Evolutionary conservation across 129 eudicot genomes (phyloP), one percentile per base, ranked within the genome.

Genomic region (Lactuca saligna): DNA sequence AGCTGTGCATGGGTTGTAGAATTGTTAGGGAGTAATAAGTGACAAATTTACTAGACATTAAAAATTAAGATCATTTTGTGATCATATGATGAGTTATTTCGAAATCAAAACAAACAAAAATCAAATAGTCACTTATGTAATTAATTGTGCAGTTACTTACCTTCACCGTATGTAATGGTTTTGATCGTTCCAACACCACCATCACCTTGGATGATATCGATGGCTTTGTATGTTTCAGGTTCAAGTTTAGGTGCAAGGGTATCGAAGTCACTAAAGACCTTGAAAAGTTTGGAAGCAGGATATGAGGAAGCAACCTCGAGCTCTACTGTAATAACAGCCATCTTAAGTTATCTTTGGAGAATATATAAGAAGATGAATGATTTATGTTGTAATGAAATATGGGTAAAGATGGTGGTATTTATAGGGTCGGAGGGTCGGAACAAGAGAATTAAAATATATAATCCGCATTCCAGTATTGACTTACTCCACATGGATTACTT

Each of bases 201-300:
- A 32, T 32, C 42, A 7, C 65, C 65, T 34, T 59, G 7, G 20
- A 59, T 59, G 44, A 3, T 2, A 1, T 59, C 11, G 1, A 59
- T 3, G 44, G 42, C 44, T 34, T 59, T 59, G 38, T 31, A 59
- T 12, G 20, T 12, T 59, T 59, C 20, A 33, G 65, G 65, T 34
- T 59, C 44, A 14, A 13, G 17, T 8, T 13, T 59, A 0, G 44
- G 65, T 34, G 44, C 65, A 34, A 59, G 17, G 8, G 35, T 59
- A 3, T n/a, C 42, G 3, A 59, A 59, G 8, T 59, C 65, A 59
- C 7, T 8, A 7, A 13, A 33, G 0, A 38, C 65, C 17, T 59
- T 59, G 46, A 59, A 59, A 59, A 59, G 65, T 32, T 59, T 59
- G 12, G 44, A 5, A 12, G 65, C 65, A 33, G 65, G 38, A 59